Base-by-base conservation (phyloP, 164 flowering plant species). In the Chimonanthus praecox region DNA sequence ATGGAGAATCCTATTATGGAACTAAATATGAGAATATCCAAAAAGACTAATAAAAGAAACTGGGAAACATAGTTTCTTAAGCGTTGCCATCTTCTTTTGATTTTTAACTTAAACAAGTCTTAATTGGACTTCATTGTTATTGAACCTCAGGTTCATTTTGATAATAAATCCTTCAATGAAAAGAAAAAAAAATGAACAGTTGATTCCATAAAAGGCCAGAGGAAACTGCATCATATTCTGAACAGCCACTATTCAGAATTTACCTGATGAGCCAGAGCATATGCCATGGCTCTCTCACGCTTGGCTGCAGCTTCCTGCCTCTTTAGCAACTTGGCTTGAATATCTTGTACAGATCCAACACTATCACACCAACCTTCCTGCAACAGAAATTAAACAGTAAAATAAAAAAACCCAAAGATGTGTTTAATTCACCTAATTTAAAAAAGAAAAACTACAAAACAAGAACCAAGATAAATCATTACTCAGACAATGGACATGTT, bases 261-360 rank as follows among this genome's bases (percentile, higher is more conserved):
- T 79, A 95, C 99, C 94, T 95, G 99, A 85, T 92, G 93, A 74
- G 99, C 86, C 75, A 93, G 77, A 65, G 98, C 99, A 87, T 95
- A 95, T n/a, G 99, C 99, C 98, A 88, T 92, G 64, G 99, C 97
- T 82, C 99, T 93, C 85, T 95, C 99, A 75, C 99, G 97, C 84
- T 93, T 95, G 72, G 94, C 98, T 46, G 99, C 99, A 67, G 99
- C 99, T 75, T 95, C 98, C 82, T 95, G 95, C 81, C 99, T 87
- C 84, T 95, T 95, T 58, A 90, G 76, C 80, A 92, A 82, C 84
- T 92, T 95, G 70, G 92, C 72, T 79, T 93, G 99, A 82, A 95
- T 90, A 67, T 93, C 80, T 82, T 92, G 91, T 71, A 95, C 98
- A 76, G 99, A 92, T 68, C 99, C 96, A 68, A 82, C 85, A 76